Conservation (phyloP, 2,329 filamentous ascomycete genomes). For the Nothomitra cinnamomea region DNA sequence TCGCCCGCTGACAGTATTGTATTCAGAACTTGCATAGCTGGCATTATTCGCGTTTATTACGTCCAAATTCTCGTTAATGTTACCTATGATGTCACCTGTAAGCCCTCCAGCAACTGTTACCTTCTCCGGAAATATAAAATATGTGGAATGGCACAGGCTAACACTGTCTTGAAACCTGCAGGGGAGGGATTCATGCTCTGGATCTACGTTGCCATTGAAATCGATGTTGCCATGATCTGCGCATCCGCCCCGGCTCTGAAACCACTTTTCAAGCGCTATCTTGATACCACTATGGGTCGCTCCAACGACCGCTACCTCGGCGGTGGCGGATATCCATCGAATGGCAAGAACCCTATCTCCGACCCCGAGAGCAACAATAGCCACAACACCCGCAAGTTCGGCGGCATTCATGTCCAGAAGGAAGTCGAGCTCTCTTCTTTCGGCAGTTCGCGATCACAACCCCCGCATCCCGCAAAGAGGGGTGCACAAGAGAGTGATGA, state of each 20-base stretch:
- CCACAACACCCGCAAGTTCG: too few species aligned
- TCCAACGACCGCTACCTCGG: slow-evolving; percentile 4
- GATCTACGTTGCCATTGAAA: neutral
- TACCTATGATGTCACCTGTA: slow-evolving; percentile 25
- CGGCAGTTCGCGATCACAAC: too few species aligned
- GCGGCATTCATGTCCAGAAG: too few species aligned
- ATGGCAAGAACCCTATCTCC: too few species aligned
- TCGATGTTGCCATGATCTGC: slow-evolving; percentile 24
- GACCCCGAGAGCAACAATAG: too few species aligned
- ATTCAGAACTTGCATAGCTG: slow-evolving; percentile 18
- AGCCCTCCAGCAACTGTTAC: slow-evolving; percentile 22
- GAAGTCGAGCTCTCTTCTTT: too few species aligned
- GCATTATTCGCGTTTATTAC: slow-evolving; percentile 20
- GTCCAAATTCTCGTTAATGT: slow-evolving; percentile 8
- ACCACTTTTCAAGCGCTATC: slow-evolving; percentile 26
- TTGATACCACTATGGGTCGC: slow-evolving; percentile 11
- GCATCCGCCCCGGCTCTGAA: slow-evolving; percentile 27
- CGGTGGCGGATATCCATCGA: neutral
- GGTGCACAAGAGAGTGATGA: too few species aligned
- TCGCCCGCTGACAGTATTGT: neutral
- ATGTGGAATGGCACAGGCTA: slow-evolving; percentile 24
- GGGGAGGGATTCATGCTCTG: neutral
- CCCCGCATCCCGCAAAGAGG: too few species aligned
- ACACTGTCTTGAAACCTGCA: neutral
- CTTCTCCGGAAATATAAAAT: neutral